Evolutionary conservation across 2,329 filamentous ascomycete genomes (phyloP).

Genomic region (Tothia fuscella): DNA sequence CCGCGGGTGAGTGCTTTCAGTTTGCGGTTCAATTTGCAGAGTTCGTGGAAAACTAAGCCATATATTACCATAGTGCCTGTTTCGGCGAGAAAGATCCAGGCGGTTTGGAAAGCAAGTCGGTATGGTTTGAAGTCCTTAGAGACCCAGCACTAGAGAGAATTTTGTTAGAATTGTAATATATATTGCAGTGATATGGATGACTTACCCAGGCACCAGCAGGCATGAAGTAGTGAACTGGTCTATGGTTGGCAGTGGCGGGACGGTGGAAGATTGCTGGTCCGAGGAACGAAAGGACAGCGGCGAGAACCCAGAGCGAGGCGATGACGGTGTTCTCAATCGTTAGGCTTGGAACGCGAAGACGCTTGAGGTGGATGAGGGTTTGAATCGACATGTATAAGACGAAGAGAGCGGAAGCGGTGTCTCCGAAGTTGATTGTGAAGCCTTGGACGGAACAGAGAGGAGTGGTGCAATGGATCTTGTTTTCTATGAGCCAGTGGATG

Average conservation of each 20-base stretch:
- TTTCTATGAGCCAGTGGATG: conserved; percentile 33
- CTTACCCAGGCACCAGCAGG: conserved; percentile 41
- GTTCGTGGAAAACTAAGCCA: conserved; percentile 10
- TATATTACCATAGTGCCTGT: conserved; percentile 40
- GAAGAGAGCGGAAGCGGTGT: conserved; percentile 41
- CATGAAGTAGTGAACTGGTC: conserved; percentile 36
- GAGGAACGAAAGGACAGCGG: conserved; percentile 34
- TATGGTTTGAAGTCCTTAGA: conserved; percentile 30
- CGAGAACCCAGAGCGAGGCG: conserved; percentile 33
- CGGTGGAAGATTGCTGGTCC: conserved; percentile 31
- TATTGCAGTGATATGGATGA: no score
- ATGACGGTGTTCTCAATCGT: no score
- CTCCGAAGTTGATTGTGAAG: conserved; percentile 40
- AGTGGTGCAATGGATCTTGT: conserved; percentile 33
- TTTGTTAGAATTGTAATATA: no score
- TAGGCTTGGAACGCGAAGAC: no score
- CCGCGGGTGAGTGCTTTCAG: conserved; percentile 18
- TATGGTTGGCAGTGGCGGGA: no score
- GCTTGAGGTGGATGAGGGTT: conserved; percentile 34
- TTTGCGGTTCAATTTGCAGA: conserved; percentile 12
- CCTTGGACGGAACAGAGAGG: conserved; percentile 38
- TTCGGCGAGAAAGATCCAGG: conserved; percentile 43
- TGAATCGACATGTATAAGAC: conserved; percentile 43
- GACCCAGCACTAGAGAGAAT: conserved; percentile 45
- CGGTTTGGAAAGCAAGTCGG: conserved; percentile 39